phyloP scores from a whole-genome alignment of 495 filamentous ascomycete genomes.

The Podospora tetraspora region DNA sequence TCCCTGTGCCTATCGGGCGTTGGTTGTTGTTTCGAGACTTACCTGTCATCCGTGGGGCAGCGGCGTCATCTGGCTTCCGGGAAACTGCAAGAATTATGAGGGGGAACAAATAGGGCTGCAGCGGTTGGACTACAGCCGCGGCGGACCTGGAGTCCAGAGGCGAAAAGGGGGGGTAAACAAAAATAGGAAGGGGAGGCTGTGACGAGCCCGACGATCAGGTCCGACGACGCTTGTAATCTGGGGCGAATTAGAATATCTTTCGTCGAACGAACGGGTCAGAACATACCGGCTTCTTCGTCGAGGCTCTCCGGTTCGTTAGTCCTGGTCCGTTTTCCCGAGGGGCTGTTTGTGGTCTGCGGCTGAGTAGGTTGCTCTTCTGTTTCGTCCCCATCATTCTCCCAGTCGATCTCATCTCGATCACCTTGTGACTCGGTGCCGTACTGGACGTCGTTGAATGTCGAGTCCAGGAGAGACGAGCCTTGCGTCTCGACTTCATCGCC shows the following conservation, averaged over 20 bases:
- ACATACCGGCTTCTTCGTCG: constrained; percentile 40
- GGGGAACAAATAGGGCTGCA: not conserved
- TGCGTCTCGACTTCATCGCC: constrained; percentile 41
- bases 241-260: constrained; percentile 22
- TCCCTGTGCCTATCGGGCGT: not conserved
- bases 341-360: constrained; percentile 10
- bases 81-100: not conserved
- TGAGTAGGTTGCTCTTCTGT: constrained; percentile 17
- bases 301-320: constrained; percentile 29
- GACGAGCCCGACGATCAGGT: constrained; percentile 30
- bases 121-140: constrained; percentile 27
- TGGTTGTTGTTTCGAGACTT: not conserved
- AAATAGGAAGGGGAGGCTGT: constrained; percentile 1
- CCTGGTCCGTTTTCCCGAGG: constrained; percentile 26
- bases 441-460: not conserved
- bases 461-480: not conserved
- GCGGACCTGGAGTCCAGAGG: not conserved
- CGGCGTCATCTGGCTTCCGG: not conserved
- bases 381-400: constrained; percentile 37
- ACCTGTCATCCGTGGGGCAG: not conserved
- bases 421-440: not conserved
- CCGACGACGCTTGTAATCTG: constrained; percentile 50
- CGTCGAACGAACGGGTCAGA: not conserved
- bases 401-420: constrained; percentile 35
- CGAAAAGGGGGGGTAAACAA: not conserved